Evolutionary conservation across 805 yeast genomes (phyloP), one percentile per base, ranked within the genome.

Genomic region (Wickerhamomyces alni): DNA sequence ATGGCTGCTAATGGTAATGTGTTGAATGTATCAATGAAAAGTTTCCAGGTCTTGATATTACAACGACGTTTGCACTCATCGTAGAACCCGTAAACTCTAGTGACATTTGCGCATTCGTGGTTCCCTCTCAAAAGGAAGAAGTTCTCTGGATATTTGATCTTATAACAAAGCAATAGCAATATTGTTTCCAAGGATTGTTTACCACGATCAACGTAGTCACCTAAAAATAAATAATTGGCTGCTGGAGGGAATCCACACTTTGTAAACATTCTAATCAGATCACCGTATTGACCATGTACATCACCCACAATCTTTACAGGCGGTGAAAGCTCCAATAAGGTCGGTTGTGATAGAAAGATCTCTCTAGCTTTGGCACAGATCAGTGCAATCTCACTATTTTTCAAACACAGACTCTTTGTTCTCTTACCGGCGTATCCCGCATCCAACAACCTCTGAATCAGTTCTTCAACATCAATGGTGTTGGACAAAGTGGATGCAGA

Each of bases 201-300:
- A 42, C 99, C 99, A 50, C 99, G 75, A 65, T 93, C 99, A 35
- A 93, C 99, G 61, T 93, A 93, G 64, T 93, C 99, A 22, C 99
- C 99, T 35, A 93, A 63, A 54, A 93, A 91, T 49, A 93, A 67
- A 63, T 88, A 93, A 62, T 93, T 93, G 12, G 96, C 78, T 46
- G 83, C 75, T 2, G 98, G 98, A 7, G 99, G 99, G 63, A 91
- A 87, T 17, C 99, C 99, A 67, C 98, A 89, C 67, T 87, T 84
- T 40, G 95, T 87, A 63, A 93, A 87, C 43, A 93, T 74, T 49
- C 99, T 76, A 48, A 93, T 77, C 47, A 93, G 70, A 63, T 93
- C 99, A 38, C 85, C 84, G 59, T 82, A 93, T 62, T 93, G 99
- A 26, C 99, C 99, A 62, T 93, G 99, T 22, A 93, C 95, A 59